phyloP scores from a whole-genome alignment of 208 protist genomes.

The Trypanosoma scelopori region DNA sequence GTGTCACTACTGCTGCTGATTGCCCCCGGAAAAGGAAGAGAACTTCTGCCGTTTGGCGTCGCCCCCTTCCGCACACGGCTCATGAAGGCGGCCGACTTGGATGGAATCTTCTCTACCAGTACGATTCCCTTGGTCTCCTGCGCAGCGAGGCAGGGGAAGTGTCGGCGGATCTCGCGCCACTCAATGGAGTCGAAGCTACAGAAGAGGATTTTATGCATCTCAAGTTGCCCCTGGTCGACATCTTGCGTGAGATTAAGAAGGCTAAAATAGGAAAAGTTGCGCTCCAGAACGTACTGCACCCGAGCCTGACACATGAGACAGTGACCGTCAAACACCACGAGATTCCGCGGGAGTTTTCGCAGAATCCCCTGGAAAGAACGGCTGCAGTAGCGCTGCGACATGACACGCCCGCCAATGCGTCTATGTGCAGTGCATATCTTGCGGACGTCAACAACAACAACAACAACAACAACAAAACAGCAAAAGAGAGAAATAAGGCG shows the following conservation, averaged over 20 bases:
- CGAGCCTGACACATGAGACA: conserved; percentile 73
- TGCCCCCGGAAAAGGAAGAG: neutral
- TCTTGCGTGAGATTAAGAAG: conserved; percentile 36
- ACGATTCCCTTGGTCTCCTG: conserved; percentile 53
- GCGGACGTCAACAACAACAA: neutral
- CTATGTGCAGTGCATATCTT: neutral
- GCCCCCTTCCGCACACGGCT: conserved; percentile 1
- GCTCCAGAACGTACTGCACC: conserved; percentile 70
- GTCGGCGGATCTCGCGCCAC: conserved; percentile 43
- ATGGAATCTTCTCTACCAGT: conserved; percentile 73
- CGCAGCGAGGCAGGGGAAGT: conserved; percentile 27
- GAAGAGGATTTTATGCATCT: conserved; percentile 66
- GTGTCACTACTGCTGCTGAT: conserved; percentile 15
- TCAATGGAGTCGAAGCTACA: conserved; percentile 58
- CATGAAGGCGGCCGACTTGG: conserved; percentile 46
- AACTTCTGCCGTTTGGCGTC: conserved; percentile 8
- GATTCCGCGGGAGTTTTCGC: conserved; percentile 65
- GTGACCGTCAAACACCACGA: conserved; percentile 81
- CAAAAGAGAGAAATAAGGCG: too few relatives aligned
- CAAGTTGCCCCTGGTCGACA: conserved; percentile 34
- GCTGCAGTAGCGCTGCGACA: conserved; percentile 44
- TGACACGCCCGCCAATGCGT: neutral
- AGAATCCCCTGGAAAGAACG: conserved; percentile 41
- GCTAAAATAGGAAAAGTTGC: conserved; percentile 85
- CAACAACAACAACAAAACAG: too few relatives aligned